Evolutionary conservation across 768 basidiomycete species (phyloP).

Genomic region (Phallus indusiatus): DNA sequence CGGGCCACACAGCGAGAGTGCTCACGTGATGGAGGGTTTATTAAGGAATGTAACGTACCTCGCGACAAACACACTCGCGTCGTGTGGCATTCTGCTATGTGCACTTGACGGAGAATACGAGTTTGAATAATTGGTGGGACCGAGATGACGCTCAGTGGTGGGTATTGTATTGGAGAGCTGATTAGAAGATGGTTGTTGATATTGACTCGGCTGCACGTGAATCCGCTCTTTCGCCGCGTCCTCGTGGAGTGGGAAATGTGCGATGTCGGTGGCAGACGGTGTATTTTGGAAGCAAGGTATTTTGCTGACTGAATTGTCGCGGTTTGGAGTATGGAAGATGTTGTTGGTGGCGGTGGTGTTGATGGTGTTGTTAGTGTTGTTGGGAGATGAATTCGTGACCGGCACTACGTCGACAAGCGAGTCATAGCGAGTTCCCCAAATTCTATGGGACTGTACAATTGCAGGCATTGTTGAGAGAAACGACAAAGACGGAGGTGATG

Average conservation of each 20-base stretch:
- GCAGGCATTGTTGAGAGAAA: conserved; percentile 33
- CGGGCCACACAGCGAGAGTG: background rate
- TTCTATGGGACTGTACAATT: conserved; percentile 31
- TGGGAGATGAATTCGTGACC: conserved; percentile 12
- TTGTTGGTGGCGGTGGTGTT: conserved; percentile 18
- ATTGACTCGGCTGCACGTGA: background rate
- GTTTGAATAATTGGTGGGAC: background rate
- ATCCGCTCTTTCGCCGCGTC: conserved; percentile 6
- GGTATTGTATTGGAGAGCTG: background rate
- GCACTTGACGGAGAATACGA: background rate
- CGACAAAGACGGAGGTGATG: conserved; percentile 7
- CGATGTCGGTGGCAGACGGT: background rate
- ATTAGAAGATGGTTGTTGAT: background rate
- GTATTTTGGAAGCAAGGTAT: conserved; percentile 1
- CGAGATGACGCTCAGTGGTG: background rate
- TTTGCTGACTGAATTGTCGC: conserved; percentile 24
- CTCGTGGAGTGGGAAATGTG: background rate
- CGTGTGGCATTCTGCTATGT: conserved; percentile 38
- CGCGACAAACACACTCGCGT: conserved; percentile 79
- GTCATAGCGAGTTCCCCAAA: conserved; percentile 71
- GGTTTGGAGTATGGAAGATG: conserved; percentile 15
- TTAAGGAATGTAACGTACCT: conserved; percentile 36
- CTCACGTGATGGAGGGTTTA: conserved; percentile 2
- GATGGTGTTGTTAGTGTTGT: conserved; percentile 32
- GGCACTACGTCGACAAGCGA: conserved; percentile 37